Evolutionary conservation across 2,329 filamentous ascomycete species (phyloP).

Genomic region (Fulvia fulva): DNA sequence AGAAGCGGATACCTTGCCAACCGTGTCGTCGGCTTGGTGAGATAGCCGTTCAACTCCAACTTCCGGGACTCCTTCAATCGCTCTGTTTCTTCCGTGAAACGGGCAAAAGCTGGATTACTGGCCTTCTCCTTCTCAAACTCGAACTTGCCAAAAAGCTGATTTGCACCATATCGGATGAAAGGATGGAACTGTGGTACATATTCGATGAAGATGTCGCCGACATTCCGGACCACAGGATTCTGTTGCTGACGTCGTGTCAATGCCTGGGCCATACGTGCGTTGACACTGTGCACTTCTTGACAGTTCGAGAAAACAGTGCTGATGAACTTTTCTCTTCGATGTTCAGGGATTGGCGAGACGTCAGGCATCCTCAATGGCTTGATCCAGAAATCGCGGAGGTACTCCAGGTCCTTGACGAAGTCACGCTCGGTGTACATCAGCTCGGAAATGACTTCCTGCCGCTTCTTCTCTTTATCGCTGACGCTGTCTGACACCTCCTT

Average conservation of each 20-base stretch:
- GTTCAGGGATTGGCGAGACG: constrained; percentile 80
- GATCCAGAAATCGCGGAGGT: constrained; percentile 98
- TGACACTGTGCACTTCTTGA: constrained; percentile 89
- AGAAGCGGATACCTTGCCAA: constrained; percentile 89
- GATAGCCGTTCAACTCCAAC: constrained; percentile 91
- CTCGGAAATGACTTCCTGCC: constrained; percentile 96
- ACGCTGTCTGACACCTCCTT: constrained; percentile 91
- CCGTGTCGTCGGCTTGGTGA: constrained; percentile 95
- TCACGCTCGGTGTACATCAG: constrained; percentile 98
- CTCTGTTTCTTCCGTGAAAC: constrained; percentile 95
- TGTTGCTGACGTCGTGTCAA: constrained; percentile 89
- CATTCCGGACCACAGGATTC: constrained; percentile 77
- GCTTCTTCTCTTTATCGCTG: constrained; percentile 88
- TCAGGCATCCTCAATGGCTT: constrained; percentile 75
- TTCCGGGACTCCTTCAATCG: constrained; percentile 94
- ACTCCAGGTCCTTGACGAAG: constrained; percentile 98
- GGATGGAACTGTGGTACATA: constrained; percentile 90
- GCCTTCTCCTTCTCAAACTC: constrained; percentile 96
- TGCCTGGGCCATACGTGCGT: constrained; percentile 80
- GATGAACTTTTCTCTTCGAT: constrained; percentile 84
- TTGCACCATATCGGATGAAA: constrained; percentile 94
- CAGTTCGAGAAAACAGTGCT: constrained; percentile 94
- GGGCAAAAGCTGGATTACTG: constrained; percentile 76
- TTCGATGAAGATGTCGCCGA: constrained; percentile 92
- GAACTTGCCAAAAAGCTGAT: constrained; percentile 93